Percentiles rank a stretch among this genome's conserved stretches.
These are phyloP conservation scores for Aspergillus candidus DNA, from an alignment of 2,329 filamentous ascomycete species.

Conservation along the genomic window DNA sequence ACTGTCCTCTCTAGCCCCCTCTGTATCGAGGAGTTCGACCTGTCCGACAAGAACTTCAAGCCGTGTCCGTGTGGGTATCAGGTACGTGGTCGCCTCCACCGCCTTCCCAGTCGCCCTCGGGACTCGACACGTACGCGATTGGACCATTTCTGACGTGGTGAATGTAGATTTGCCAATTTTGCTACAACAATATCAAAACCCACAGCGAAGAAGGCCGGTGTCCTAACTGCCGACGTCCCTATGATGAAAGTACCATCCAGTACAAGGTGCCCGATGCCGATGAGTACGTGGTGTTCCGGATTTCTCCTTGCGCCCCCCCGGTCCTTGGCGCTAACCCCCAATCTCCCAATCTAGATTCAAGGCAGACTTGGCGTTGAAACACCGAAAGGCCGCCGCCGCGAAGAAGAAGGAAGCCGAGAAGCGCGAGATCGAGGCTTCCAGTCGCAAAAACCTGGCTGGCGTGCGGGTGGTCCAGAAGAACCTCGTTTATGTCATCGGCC, in stretches of 20 bases:
- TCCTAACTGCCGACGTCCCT: slow-evolving; percentile 91
- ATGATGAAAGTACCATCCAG: slow-evolving; percentile 94
- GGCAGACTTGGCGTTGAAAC: slow-evolving; percentile 56
- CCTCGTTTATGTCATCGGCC: slow-evolving; percentile 91
- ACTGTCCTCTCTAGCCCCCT: slow-evolving; percentile 61
- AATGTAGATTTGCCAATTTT: slow-evolving; percentile 92
- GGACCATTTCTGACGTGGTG: slow-evolving; percentile 3
- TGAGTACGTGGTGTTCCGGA: slow-evolving; percentile 62
- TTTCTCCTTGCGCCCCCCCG: slow-evolving; percentile 1
- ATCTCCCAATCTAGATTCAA: slow-evolving; percentile 38
- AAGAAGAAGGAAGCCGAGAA: slow-evolving; percentile 95
- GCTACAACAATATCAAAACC: slow-evolving; percentile 98
- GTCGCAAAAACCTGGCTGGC: slow-evolving; percentile 90
- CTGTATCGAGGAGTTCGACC: slow-evolving; percentile 97
- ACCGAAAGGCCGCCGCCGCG: slow-evolving; percentile 83
- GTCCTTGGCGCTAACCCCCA: slow-evolving; percentile 18
- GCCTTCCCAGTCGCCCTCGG: neutral
- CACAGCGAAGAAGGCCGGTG: slow-evolving; percentile 91
- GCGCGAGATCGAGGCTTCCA: slow-evolving; percentile 90
- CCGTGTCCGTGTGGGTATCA: slow-evolving; percentile 98
- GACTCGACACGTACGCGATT: slow-evolving; percentile 10
- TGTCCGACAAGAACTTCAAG: slow-evolving; percentile 93
- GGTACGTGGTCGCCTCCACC: slow-evolving; percentile 49
- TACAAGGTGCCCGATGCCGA: slow-evolving; percentile 93
- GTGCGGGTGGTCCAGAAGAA: slow-evolving; percentile 98